A percentile compares a stretch with the other conserved stretches of the same genome.
Conservation (phyloP, 2,329 filamentous ascomycete genomes). For the Curvularia spicifera region DNA sequence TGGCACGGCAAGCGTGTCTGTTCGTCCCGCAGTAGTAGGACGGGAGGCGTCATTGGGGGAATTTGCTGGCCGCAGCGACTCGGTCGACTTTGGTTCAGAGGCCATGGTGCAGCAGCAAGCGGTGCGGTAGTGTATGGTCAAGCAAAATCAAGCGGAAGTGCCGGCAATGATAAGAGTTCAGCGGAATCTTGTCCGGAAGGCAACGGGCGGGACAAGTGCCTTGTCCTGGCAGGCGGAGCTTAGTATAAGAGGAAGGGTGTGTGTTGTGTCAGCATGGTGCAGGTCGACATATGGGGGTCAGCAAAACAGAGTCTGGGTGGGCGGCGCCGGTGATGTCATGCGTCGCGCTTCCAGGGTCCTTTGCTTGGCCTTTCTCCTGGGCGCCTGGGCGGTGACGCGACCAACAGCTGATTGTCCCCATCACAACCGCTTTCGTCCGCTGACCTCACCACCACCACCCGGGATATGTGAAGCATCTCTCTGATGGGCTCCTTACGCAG, state of each 20-base stretch:
- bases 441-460: slow-evolving; percentile 29
- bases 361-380: slow-evolving; percentile 12
- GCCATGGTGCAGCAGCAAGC: slow-evolving; percentile 27
- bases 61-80: slow-evolving; percentile 36
- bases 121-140: background rate
- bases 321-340: slow-evolving; percentile 18
- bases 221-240: slow-evolving; percentile 20
- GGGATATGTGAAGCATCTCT: slow-evolving; percentile 40
- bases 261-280: slow-evolving; percentile 21
- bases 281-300: slow-evolving; percentile 9
- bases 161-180: slow-evolving; percentile 19
- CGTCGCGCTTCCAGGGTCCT: background rate
- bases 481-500: slow-evolving; percentile 32
- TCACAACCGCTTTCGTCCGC: slow-evolving; percentile 12
- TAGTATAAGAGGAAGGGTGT: slow-evolving; percentile 4
- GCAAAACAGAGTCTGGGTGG: slow-evolving; percentile 2
- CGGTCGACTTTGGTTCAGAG: slow-evolving; percentile 38
- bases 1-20: slow-evolving; percentile 29
- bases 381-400: slow-evolving; percentile 16
- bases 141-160: slow-evolving; percentile 15
- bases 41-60: slow-evolving; percentile 17
- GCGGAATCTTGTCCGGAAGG: slow-evolving; percentile 34
- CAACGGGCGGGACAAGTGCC: slow-evolving; percentile 28
- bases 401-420: slow-evolving; percentile 5
- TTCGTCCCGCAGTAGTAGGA: slow-evolving; percentile 17